Percentiles rank a stretch among this genome's conserved stretches.
Evolutionary conservation across 331 rosid species (phyloP).

Genomic region (Quercus lobata): DNA sequence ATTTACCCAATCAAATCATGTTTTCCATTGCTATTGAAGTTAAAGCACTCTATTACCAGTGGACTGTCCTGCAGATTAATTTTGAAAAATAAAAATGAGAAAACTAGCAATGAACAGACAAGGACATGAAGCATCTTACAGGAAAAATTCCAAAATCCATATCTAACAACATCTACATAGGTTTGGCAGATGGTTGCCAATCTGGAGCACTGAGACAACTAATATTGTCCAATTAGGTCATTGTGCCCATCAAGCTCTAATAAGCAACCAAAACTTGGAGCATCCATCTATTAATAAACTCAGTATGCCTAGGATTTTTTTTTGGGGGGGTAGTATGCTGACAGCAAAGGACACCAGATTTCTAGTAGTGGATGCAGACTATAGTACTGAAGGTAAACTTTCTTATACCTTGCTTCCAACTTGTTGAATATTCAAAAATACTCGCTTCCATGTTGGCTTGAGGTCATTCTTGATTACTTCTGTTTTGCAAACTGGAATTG

Average conservation of each 20-base stretch:
- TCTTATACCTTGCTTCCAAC: constrained; percentile 87
- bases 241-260: not conserved
- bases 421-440: constrained; percentile 84
- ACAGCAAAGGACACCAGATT: not conserved
- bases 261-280: constrained; percentile 4
- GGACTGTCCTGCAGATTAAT: constrained; percentile 70
- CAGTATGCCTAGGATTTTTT: not conserved
- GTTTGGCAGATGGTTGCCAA: not conserved
- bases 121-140: not conserved
- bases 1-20: constrained; percentile 95
- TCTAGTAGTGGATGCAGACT: not conserved
- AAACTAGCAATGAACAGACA: constrained; percentile 3
- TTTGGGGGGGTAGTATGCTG: not conserved
- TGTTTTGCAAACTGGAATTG: constrained; percentile 85
- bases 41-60: constrained; percentile 82
- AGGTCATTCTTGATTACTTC: constrained; percentile 87
- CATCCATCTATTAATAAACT: not conserved
- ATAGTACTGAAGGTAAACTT: not conserved
- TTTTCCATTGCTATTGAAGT: constrained; percentile 86
- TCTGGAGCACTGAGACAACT: not conserved
- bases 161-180: not conserved
- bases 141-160: not conserved
- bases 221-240: not conserved
- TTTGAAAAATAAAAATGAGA: constrained; percentile 32
- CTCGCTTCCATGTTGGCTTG: constrained; percentile 78